phyloP scores from a whole-genome alignment of 768 basidiomycete genomes.

The Boletus subparvulus region DNA sequence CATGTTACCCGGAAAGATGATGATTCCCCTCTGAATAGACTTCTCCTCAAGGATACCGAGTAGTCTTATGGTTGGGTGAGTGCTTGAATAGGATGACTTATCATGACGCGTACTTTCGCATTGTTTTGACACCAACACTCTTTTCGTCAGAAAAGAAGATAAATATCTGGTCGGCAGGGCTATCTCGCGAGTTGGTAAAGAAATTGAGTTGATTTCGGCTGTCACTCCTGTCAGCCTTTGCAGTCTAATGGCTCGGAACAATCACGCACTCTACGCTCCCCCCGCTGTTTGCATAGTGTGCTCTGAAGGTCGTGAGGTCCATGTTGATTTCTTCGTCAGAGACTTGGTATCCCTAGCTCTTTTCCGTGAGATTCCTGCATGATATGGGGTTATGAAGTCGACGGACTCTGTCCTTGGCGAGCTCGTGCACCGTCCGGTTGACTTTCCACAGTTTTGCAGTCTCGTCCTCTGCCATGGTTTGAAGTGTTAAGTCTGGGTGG shows the following conservation, averaged over 20 bases:
- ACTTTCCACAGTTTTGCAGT: constrained; percentile 93
- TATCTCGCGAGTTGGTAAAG: constrained; percentile 71
- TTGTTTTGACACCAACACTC: constrained; percentile 95
- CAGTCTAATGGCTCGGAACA: neutral
- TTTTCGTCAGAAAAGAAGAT: constrained; percentile 95
- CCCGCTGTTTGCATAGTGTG: constrained; percentile 65
- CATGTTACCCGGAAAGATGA: constrained; percentile 95
- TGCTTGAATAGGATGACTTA: neutral
- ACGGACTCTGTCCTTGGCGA: constrained; percentile 87
- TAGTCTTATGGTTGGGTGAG: constrained; percentile 52
- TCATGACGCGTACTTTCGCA: constrained; percentile 76
- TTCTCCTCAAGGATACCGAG: constrained; percentile 90
- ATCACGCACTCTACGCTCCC: constrained; percentile 82
- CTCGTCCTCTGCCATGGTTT: constrained; percentile 74
- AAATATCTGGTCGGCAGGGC: constrained; percentile 79
- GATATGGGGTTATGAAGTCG: constrained; percentile 10
- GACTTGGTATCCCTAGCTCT: constrained; percentile 81
- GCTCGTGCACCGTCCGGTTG: constrained; percentile 93
- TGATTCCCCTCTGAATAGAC: constrained; percentile 84
- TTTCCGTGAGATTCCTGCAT: constrained; percentile 17
- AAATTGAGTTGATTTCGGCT: constrained; percentile 91
- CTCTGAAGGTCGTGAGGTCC: constrained; percentile 77
- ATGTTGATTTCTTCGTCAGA: constrained; percentile 93
- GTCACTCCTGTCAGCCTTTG: constrained; percentile 14
- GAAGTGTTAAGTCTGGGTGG: constrained; percentile 22